These are phyloP conservation scores for Beauveria sp. DNA, from an alignment of 2,329 filamentous ascomycete species.

Conservation along the genomic window DNA sequence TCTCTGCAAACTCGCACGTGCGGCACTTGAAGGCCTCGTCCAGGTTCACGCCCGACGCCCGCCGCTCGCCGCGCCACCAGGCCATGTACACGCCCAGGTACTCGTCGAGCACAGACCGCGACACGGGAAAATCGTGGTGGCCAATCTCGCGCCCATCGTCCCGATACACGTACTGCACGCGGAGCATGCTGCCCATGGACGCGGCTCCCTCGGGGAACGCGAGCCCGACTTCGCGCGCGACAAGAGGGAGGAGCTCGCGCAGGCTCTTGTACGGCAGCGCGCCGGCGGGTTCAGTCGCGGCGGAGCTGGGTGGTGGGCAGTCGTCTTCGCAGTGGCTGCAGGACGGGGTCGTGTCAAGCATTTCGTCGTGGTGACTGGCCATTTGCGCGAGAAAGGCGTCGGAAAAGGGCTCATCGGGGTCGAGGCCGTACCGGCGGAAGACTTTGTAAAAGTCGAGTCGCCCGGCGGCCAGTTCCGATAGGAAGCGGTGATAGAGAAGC, in stretches of 20 bases:
- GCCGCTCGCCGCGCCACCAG: slow-evolving; percentile 81
- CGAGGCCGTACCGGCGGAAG: slow-evolving; percentile 63
- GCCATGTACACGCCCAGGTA: slow-evolving; percentile 65
- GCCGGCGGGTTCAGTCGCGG: slow-evolving; percentile 19
- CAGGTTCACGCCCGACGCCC: slow-evolving; percentile 66
- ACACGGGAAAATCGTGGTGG: slow-evolving; percentile 58
- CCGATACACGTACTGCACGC: slow-evolving; percentile 47
- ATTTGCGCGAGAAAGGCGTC: slow-evolving; percentile 73
- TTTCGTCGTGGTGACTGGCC: slow-evolving; percentile 57
- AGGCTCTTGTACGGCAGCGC: slow-evolving; percentile 41
- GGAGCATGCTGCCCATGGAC: slow-evolving; percentile 42
- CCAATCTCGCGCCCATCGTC: slow-evolving; percentile 45
- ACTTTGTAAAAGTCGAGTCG: slow-evolving; percentile 62
- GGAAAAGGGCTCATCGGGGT: slow-evolving; percentile 60
- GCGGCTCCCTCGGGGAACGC: slow-evolving; percentile 46
- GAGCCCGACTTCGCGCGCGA: slow-evolving; percentile 36
- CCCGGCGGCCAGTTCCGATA: slow-evolving; percentile 67
- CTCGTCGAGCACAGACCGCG: slow-evolving; percentile 50
- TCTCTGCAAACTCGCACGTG: slow-evolving; percentile 72
- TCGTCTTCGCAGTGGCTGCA: slow-evolving; percentile 20
- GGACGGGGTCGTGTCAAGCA: slow-evolving; percentile 44
- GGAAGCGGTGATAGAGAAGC: slow-evolving; percentile 79
- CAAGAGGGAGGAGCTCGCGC: slow-evolving; percentile 36
- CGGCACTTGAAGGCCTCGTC: slow-evolving; percentile 86
- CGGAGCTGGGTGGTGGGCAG: background rate